A percentile compares a stretch with the other conserved stretches of the same genome.
phyloP scores from a whole-genome alignment of 2,329 filamentous ascomycete species.

The Penicillium sp. region DNA sequence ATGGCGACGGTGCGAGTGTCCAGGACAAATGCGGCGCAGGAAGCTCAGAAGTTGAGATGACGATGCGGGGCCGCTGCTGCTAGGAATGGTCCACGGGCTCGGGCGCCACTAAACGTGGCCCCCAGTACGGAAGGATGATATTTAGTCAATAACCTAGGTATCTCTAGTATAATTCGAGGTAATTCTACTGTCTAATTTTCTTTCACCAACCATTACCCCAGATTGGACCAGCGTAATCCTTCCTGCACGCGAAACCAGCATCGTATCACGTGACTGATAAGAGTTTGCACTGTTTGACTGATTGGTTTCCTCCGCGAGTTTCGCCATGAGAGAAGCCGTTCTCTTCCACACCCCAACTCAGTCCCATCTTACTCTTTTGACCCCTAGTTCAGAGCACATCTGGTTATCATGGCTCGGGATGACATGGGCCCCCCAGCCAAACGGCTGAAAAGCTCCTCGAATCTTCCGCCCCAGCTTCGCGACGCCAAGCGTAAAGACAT shows the following conservation, averaged over 20 bases:
- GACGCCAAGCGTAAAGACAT: slow-evolving; percentile 78
- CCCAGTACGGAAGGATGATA: no score
- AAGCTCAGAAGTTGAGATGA: slow-evolving; percentile 32
- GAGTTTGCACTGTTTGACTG: slow-evolving; percentile 33
- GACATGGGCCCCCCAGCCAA: slow-evolving; percentile 40
- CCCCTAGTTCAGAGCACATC: not conserved
- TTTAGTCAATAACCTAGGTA: no score
- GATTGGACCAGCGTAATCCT: not conserved
- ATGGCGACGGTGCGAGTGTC: slow-evolving; percentile 26
- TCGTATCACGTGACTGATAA: slow-evolving; percentile 28
- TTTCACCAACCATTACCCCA: not conserved
- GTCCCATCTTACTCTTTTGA: slow-evolving; percentile 1
- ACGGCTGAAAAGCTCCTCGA: slow-evolving; percentile 37
- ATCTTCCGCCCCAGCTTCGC: slow-evolving; percentile 36
- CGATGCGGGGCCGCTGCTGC: slow-evolving; percentile 32
- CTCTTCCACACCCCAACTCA: slow-evolving; percentile 1
- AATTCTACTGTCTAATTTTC: no score
- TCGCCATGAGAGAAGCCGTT: slow-evolving; percentile 9
- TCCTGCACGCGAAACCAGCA: no score
- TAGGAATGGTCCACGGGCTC: no score
- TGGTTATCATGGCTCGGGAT: slow-evolving; percentile 32
- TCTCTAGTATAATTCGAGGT: no score
- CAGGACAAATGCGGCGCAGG: slow-evolving; percentile 11
- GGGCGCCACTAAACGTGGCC: slow-evolving; percentile 12
- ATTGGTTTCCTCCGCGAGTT: slow-evolving; percentile 6